Conservation (phyloP, 371 early-diverging fungal genomes). For the Rhizopus delemar region DNA sequence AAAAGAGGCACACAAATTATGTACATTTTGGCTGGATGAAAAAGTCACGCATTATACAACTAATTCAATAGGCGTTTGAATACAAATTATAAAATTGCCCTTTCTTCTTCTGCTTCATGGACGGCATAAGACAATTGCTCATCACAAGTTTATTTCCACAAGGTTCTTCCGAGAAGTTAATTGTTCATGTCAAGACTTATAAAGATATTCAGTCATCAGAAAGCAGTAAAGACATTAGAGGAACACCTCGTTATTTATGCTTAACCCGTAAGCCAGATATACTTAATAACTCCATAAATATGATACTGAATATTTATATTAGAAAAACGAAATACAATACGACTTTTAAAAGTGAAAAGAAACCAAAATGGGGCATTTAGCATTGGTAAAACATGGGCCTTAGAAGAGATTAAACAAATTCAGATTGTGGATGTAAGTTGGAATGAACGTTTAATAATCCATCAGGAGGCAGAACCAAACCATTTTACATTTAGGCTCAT, state of each 20-base stretch:
- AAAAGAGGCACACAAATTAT: not conserved
- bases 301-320: not conserved
- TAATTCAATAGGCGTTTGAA: slow-evolving; percentile 6
- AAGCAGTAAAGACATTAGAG: slow-evolving; percentile 35
- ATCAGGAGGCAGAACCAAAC: not conserved
- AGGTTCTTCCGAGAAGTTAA: slow-evolving; percentile 39
- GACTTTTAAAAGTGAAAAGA: slow-evolving; percentile 59
- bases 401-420: slow-evolving; percentile 60
- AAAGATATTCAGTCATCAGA: slow-evolving; percentile 51
- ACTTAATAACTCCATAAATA: not conserved
- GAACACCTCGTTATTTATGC: slow-evolving; percentile 53
- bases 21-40: not conserved
- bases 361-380: slow-evolving; percentile 58
- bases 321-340: slow-evolving; percentile 53
- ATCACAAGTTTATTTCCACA: slow-evolving; percentile 43
- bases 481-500: slow-evolving; percentile 31
- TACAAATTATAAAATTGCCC: not conserved
- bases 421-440: slow-evolving; percentile 59
- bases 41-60: not conserved
- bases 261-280: slow-evolving; percentile 36
- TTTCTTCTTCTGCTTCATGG: slow-evolving; percentile 10
- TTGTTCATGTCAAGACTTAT: slow-evolving; percentile 51
- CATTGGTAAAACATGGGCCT: slow-evolving; percentile 58
- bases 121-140: slow-evolving; percentile 44
- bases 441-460: not conserved